Evolutionary conservation across 768 basidiomycete genomes (phyloP).

Genomic region (Neoboletus brunneissimus): DNA sequence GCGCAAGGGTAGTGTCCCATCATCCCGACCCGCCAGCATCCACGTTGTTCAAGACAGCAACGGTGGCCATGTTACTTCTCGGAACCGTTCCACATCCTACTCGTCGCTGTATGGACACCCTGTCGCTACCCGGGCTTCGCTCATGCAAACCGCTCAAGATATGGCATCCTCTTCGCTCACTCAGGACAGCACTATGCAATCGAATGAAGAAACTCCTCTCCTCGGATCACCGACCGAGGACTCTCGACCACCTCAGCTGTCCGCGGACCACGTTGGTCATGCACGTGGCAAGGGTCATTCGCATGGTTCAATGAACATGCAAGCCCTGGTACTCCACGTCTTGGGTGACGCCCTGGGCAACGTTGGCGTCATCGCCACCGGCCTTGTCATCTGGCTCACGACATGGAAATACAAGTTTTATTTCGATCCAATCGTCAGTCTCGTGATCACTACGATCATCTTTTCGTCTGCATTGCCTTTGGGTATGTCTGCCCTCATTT

Average conservation of each 20-base stretch:
- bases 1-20: slow-evolving; percentile 37
- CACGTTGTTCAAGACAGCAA: slow-evolving; percentile 9
- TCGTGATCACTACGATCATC: slow-evolving; percentile 94
- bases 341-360: slow-evolving; percentile 97
- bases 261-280: slow-evolving; percentile 13
- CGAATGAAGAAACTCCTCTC: slow-evolving; percentile 47
- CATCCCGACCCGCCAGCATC: slow-evolving; percentile 42
- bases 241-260: slow-evolving; percentile 10
- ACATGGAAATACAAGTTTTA: slow-evolving; percentile 84
- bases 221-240: slow-evolving; percentile 20
- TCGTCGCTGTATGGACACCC: slow-evolving; percentile 74
- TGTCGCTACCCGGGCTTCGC: slow-evolving; percentile 64
- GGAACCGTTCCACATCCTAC: slow-evolving; percentile 43
- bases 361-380: slow-evolving; percentile 94
- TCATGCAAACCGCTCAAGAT: slow-evolving; percentile 82
- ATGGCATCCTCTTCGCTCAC: slow-evolving; percentile 45
- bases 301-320: slow-evolving; percentile 95
- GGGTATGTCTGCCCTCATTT: slow-evolving; percentile 42
- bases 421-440: slow-evolving; percentile 89
- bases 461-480: slow-evolving; percentile 94
- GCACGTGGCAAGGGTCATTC: slow-evolving; percentile 35
- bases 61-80: slow-evolving; percentile 25
- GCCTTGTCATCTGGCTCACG: slow-evolving; percentile 90
- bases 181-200: slow-evolving; percentile 5
- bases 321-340: slow-evolving; percentile 90